Percentiles rank a stretch among this genome's conserved stretches.
phyloP scores from a whole-genome alignment of 371 early-diverging fungal genomes.

The Apophysomyces trapeziformis region DNA sequence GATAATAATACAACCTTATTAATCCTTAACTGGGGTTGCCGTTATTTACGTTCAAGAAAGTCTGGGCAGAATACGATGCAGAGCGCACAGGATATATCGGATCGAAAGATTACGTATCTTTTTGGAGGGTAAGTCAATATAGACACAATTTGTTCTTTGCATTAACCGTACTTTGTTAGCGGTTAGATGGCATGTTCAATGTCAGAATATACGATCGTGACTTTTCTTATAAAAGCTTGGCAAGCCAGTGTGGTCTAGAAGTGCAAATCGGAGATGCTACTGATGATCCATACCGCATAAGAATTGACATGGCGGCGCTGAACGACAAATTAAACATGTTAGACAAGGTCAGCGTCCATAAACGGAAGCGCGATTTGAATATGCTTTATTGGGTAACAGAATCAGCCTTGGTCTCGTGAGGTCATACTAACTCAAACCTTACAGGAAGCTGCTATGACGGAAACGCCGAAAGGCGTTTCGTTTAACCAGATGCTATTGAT shows the following conservation, averaged over 20 bases:
- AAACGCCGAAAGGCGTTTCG: constrained; percentile 53
- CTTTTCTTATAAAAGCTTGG: constrained; percentile 42
- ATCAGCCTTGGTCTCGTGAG: background rate
- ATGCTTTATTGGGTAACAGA: constrained; percentile 49
- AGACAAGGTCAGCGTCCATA: constrained; percentile 37
- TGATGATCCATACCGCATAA: constrained; percentile 26
- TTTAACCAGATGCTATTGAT: constrained; percentile 65
- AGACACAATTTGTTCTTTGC: background rate
- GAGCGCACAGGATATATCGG: constrained; percentile 60
- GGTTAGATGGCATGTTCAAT: constrained; percentile 46
- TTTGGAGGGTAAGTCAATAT: constrained; percentile 45
- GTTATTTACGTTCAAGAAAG: constrained; percentile 53
- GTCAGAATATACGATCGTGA: constrained; percentile 41
- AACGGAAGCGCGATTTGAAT: constrained; percentile 42
- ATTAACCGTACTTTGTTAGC: constrained; percentile 20
- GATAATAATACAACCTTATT: background rate
- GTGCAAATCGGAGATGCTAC: constrained; percentile 13
- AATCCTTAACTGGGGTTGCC: constrained; percentile 27
- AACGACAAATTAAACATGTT: constrained; percentile 34
- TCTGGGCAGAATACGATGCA: constrained; percentile 63
- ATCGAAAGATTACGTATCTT: constrained; percentile 49
- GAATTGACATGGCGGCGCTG: constrained; percentile 31
- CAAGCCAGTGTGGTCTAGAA: constrained; percentile 19
- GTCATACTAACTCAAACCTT: background rate
- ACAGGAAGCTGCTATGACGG: constrained; percentile 43